A percentile compares a stretch with the other conserved stretches of the same genome.
Conservation (phyloP, 73 alveolate species). For the Tetrahymena thermophila region DNA sequence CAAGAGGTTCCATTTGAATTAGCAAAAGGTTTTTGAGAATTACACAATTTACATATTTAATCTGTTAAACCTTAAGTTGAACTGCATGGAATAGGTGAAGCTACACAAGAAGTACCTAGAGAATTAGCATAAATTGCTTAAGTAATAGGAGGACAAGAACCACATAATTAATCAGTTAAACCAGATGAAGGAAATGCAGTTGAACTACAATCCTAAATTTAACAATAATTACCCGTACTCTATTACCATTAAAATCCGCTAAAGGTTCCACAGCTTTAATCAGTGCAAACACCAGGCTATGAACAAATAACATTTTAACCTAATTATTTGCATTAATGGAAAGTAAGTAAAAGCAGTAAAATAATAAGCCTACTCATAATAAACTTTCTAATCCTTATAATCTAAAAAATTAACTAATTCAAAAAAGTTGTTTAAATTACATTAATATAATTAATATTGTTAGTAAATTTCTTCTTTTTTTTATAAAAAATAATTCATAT, state of each 20-base stretch:
- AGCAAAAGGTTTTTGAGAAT: not conserved
- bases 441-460: too few relatives aligned
- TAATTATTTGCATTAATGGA: not conserved
- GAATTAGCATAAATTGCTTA: not conserved
- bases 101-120: not conserved
- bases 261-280: not conserved
- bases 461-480: too few relatives aligned
- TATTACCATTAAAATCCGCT: not conserved
- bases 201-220: not conserved
- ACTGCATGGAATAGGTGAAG: not conserved
- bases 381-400: too few relatives aligned
- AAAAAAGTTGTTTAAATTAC: too few relatives aligned
- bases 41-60: not conserved
- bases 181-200: not conserved
- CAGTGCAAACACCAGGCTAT: not conserved
- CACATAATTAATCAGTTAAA: not conserved
- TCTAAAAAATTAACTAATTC: too few relatives aligned
- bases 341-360: too few relatives aligned
- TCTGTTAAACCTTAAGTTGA: not conserved
- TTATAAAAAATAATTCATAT: too few relatives aligned
- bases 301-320: not conserved
- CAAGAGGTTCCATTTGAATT: not conserved
- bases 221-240: not conserved
- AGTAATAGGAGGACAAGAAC: not conserved
- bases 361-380: too few relatives aligned